Evolutionary conservation across 495 filamentous ascomycete species (phyloP).

Genomic region (Xeromyces bisporus): DNA sequence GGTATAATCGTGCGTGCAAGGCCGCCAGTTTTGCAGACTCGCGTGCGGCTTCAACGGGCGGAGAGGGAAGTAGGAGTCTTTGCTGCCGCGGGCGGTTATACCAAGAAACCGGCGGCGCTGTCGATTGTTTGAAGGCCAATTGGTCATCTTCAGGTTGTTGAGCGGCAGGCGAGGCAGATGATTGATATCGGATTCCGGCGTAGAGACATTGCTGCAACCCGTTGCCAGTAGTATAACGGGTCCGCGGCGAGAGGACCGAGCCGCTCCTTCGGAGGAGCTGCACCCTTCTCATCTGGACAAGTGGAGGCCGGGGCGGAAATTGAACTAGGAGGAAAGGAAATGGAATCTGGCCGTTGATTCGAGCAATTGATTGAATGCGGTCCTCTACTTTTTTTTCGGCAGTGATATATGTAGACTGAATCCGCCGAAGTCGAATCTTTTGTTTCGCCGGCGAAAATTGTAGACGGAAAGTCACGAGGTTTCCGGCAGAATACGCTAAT

Average conservation of each 20-base stretch:
- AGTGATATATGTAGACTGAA: too few species aligned
- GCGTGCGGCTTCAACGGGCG: constrained; percentile 46
- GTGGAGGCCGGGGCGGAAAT: too few species aligned
- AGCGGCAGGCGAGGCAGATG: constrained; percentile 19
- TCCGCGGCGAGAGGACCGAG: constrained; percentile 45
- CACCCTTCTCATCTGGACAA: constrained; percentile 50
- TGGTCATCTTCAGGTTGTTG: constrained; percentile 12
- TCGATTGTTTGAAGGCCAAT: constrained; percentile 8
- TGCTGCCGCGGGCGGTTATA: constrained; percentile 12
- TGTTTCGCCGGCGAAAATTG: constrained; percentile 22
- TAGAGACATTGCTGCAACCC: constrained; percentile 29
- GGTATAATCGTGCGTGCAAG: constrained; percentile 75
- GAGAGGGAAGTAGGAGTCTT: constrained; percentile 40
- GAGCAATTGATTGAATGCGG: too few species aligned
- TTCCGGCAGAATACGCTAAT: too few species aligned
- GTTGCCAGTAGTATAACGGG: constrained; percentile 32
- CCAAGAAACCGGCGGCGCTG: constrained; percentile 8
- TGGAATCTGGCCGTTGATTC: too few species aligned
- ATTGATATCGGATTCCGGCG: constrained; percentile 20
- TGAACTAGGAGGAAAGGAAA: too few species aligned
- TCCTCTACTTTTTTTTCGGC: too few species aligned
- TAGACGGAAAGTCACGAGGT: constrained; percentile 30
- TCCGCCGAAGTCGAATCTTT: too few species aligned
- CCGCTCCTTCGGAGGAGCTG: constrained; percentile 52
- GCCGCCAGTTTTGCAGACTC: constrained; percentile 81